phyloP scores from a whole-genome alignment of 495 filamentous ascomycete species.

The Endocarpon pusillum region DNA sequence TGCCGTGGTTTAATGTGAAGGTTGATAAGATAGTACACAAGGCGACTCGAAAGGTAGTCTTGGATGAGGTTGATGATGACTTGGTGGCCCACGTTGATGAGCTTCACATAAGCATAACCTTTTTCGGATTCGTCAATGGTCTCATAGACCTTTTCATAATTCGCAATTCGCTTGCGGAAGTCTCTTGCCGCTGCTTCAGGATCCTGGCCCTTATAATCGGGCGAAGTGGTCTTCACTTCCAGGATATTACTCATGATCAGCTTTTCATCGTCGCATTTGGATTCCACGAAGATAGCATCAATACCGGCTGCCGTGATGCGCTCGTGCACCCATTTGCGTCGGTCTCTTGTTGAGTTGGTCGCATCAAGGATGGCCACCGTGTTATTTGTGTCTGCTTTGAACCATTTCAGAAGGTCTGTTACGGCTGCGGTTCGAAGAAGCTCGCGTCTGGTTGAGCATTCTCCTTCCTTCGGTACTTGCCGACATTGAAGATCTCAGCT shows the following conservation, averaged over 20 bases:
- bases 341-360: slow-evolving; percentile 78
- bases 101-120: slow-evolving; percentile 80
- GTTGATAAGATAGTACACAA: slow-evolving; percentile 98
- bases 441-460: slow-evolving; percentile 75
- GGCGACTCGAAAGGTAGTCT: slow-evolving; percentile 86
- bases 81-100: slow-evolving; percentile 87
- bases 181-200: slow-evolving; percentile 77
- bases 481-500: slow-evolving; percentile 91
- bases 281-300: slow-evolving; percentile 89
- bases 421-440: slow-evolving; percentile 92
- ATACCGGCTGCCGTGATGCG: slow-evolving; percentile 52
- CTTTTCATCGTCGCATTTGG: slow-evolving; percentile 84
- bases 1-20: slow-evolving; percentile 93
- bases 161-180: slow-evolving; percentile 84
- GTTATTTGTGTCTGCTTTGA: slow-evolving; percentile 44
- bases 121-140: slow-evolving; percentile 77
- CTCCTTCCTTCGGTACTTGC: slow-evolving; percentile 72
- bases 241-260: slow-evolving; percentile 94
- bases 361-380: slow-evolving; percentile 87
- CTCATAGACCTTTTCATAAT: slow-evolving; percentile 92
- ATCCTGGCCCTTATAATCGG: slow-evolving; percentile 87
- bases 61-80: slow-evolving; percentile 95
- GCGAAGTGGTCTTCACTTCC: slow-evolving; percentile 91
- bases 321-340: slow-evolving; percentile 84
- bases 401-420: slow-evolving; percentile 84